phyloP scores from a whole-genome alignment of 805 yeast genomes.

The Metschnikowia continentalis region DNA sequence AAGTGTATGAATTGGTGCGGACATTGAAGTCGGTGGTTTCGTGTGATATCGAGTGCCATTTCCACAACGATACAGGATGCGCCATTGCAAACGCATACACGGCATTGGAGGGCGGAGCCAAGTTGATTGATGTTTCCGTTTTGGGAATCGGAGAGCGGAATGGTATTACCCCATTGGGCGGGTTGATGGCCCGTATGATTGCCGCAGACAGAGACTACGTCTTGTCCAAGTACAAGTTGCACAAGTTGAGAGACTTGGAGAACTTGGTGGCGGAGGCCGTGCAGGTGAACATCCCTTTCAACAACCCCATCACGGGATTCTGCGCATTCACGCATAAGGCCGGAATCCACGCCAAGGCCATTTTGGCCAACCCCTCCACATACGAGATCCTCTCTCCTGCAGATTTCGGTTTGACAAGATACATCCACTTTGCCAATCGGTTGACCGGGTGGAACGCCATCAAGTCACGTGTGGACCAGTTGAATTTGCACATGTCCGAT shows the following conservation, averaged over 20 bases:
- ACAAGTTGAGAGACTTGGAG: conserved; percentile 93
- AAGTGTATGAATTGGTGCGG: conserved; percentile 92
- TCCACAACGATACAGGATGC: conserved; percentile 99
- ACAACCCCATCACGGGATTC: conserved; percentile 98
- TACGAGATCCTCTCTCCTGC: conserved; percentile 93
- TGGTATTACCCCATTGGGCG: conserved; percentile 97
- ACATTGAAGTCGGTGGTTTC: conserved; percentile 90
- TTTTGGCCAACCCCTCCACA: conserved; percentile 97
- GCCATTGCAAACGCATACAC: conserved; percentile 98
- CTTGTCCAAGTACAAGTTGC: conserved; percentile 87
- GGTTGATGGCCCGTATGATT: conserved; percentile 98
- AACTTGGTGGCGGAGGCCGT: conserved; percentile 96
- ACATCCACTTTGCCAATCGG: conserved; percentile 96
- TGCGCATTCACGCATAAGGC: conserved; percentile 99
- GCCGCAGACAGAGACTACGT: conserved; percentile 98
- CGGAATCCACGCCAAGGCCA: conserved; percentile 98
- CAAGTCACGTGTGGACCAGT: conserved; percentile 95
- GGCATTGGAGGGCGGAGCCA: conserved; percentile 97
- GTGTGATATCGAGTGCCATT: conserved; percentile 97
- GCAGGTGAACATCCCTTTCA: conserved; percentile 94
- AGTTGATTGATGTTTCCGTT: conserved; percentile 89
- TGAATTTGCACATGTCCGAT: conserved; percentile 83
- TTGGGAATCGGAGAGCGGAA: conserved; percentile 98
- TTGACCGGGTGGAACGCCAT: conserved; percentile 99
- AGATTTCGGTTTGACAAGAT: conserved; percentile 93